Percentiles rank a stretch among this genome's conserved stretches.
These are phyloP conservation scores for Nicotiana tabacum DNA, from an alignment of 257 asterid species.

Conservation along the genomic window DNA sequence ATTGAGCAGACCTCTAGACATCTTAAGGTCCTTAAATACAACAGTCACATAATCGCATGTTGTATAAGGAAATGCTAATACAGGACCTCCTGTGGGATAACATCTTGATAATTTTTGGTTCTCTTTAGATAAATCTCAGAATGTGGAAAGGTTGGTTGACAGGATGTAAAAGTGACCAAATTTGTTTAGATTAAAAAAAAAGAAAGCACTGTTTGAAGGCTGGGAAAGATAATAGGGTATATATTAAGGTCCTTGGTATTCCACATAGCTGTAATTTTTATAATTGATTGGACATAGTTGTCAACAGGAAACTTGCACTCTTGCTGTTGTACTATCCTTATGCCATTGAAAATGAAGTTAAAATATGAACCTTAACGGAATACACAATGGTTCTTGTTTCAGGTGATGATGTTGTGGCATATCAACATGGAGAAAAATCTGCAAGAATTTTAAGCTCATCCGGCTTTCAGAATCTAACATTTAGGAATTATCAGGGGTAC, in stretches of 20 bases:
- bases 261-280: neutral
- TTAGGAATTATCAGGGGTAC: conserved; percentile 64
- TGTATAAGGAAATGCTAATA: neutral
- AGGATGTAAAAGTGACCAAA: neutral
- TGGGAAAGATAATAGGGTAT: neutral
- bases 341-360: neutral
- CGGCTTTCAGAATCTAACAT: conserved; percentile 57
- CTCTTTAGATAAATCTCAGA: neutral
- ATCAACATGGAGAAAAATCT: conserved; percentile 61
- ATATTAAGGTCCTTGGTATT: neutral
- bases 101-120: neutral
- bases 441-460: conserved; percentile 38
- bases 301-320: neutral
- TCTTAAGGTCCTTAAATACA: neutral
- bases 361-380: neutral
- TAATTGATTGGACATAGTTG: neutral
- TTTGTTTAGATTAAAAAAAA: neutral
- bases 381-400: conserved; percentile 23
- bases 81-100: neutral
- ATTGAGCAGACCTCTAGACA: neutral
- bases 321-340: neutral
- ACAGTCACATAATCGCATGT: neutral
- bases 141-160: neutral
- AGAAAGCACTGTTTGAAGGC: neutral
- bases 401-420: conserved; percentile 82